Percentiles rank a stretch among this genome's conserved stretches.
Evolutionary conservation across 176 grass and related monocot species (phyloP).

Genomic region (Bothriochloa decipiens): DNA sequence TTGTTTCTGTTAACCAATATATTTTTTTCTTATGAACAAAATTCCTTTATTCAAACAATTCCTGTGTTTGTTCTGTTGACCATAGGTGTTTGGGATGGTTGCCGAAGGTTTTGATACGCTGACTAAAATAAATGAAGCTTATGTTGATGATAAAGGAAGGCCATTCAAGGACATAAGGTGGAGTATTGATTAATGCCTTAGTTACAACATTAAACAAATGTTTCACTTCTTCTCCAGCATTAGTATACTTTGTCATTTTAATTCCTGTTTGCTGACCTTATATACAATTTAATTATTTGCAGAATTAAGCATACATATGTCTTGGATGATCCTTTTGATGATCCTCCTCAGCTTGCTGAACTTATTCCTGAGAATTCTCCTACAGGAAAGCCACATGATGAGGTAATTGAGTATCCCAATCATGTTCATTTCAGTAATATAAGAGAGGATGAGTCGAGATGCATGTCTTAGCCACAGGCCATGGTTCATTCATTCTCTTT

Average conservation of each 20-base stretch:
- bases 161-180: slow-evolving; percentile 97
- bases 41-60: slow-evolving; percentile 13
- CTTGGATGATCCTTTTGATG: slow-evolving; percentile 96
- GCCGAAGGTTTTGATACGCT: slow-evolving; percentile 88
- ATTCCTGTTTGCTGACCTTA: slow-evolving; percentile 21
- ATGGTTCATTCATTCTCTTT: neutral
- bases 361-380: slow-evolving; percentile 94
- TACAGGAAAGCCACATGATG: slow-evolving; percentile 75
- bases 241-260: neutral
- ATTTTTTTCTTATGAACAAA: neutral
- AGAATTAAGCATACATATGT: slow-evolving; percentile 99
- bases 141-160: slow-evolving; percentile 83
- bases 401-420: slow-evolving; percentile 48
- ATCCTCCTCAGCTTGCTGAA: slow-evolving; percentile 76
- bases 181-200: neutral
- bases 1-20: neutral
- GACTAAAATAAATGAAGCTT: slow-evolving; percentile 96
- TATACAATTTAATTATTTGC: slow-evolving; percentile 18
- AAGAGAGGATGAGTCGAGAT: neutral
- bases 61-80: slow-evolving; percentile 19
- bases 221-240: neutral
- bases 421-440: slow-evolving; percentile 4
- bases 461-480: neutral
- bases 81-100: slow-evolving; percentile 84
- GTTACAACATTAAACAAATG: slow-evolving; percentile 20